Evolutionary conservation across 768 basidiomycete species (phyloP), one percentile per base, ranked within the genome.

Genomic region (Panaeolus papilionaceus): DNA sequence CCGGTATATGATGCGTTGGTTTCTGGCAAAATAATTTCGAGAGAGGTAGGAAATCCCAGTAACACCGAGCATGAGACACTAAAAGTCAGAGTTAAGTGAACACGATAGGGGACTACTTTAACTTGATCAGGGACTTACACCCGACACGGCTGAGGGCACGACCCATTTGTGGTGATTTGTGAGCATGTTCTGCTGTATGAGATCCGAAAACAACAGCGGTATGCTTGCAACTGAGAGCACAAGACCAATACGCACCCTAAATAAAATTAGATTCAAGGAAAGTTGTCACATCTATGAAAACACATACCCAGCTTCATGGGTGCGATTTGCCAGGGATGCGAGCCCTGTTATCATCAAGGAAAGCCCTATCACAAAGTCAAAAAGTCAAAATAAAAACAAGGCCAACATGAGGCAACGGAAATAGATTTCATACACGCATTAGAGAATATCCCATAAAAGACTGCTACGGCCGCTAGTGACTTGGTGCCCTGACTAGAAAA

Each of bases 381-480:
- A 5, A 61, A 26, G 11, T 58, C 40, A 38, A 61, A 14, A 18
- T 37, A 0, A 18, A 26, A 23, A 20, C 8, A 23, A 20, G 20
- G 47, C 20, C 23, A 20, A 5, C 47, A 49, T 23, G 20, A 20
- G n/a, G 47, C 47, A 18, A 23, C 47, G 40, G 40, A 49, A 49
- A 49, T 45, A n/a, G 7, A 33, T 71, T 14, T 7, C 80, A 67
- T 68, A 84, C 83, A 84, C 49, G 82, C 82, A n/a, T 84, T 83
- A 7, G 85, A 81, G 63, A 82, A 81, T 54, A 86, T 73, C 7
- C 85, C 85, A 66, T 86, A 87, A 45, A 87, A 72, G 26, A 84
- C 72, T 18, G 80, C 77, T 38, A 85, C 79, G 44, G 76, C 75
- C 61, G 83, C 75, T 28, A 84, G 75, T n/a, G 78, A 78, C 5